Conservation (phyloP, 306 rosid genomes). For the Alnus rubra region DNA sequence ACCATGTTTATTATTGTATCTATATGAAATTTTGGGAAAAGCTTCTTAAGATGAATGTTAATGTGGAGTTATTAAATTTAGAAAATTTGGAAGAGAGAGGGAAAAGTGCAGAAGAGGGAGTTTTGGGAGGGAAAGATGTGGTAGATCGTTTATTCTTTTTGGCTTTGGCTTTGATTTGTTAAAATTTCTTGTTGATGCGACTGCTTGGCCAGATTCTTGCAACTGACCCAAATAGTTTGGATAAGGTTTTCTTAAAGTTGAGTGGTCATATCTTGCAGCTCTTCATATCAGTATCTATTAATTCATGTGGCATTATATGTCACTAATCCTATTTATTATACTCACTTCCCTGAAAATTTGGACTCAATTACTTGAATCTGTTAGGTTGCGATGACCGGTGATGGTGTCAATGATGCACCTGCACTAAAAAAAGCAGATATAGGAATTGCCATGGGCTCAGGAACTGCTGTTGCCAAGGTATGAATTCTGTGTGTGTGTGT, state of each 20-base stretch:
- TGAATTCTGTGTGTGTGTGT: neutral
- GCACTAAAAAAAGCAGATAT: conserved; percentile 97
- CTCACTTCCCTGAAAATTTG: conserved; percentile 16
- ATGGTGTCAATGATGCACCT: conserved; percentile 99
- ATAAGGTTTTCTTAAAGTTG: neutral
- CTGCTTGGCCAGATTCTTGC: neutral
- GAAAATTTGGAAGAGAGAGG: neutral
- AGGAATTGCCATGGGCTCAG: conserved; percentile 99
- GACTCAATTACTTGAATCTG: conserved; percentile 25
- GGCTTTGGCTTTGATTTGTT: neutral
- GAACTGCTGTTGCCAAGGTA: conserved; percentile 99
- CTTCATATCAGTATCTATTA: neutral
- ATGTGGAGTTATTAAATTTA: neutral
- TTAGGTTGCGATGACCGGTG: conserved; percentile 99
- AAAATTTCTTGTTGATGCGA: neutral
- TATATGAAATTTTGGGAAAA: too few species aligned
- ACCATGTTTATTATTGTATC: too few species aligned
- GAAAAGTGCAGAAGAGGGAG: neutral
- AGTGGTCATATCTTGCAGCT: neutral
- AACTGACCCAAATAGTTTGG: neutral
- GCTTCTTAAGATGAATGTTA: neutral
- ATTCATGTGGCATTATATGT: neutral
- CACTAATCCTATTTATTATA: neutral
- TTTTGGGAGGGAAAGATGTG: neutral
- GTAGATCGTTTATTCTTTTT: neutral